Evolutionary conservation across 768 basidiomycete species (phyloP).

Genomic region (Boletus sp.): DNA sequence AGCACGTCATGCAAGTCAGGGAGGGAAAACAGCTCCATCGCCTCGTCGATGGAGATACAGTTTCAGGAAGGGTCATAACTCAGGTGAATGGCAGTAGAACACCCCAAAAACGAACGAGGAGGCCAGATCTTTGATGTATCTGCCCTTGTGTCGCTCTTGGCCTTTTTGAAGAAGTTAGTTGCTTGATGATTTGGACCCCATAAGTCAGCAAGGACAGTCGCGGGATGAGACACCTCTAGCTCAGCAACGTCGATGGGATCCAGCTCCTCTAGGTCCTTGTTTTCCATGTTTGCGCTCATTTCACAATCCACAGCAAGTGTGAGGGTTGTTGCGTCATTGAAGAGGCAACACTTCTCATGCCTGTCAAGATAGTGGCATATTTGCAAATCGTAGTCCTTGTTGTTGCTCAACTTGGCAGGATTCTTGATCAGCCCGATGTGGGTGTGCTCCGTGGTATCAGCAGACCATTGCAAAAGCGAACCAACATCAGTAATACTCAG

Average conservation of each 20-base stretch:
- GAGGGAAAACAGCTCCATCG: background rate
- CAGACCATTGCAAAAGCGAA: too few species aligned
- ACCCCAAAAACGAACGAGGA: background rate
- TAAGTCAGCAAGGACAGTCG: background rate
- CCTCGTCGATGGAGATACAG: background rate
- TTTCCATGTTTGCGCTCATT: too few species aligned
- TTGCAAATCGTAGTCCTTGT: too few species aligned
- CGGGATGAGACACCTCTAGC: background rate
- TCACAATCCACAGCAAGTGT: background rate
- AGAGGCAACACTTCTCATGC: background rate
- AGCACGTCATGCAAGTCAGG: background rate
- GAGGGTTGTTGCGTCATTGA: background rate
- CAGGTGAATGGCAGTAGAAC: background rate
- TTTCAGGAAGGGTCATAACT: background rate
- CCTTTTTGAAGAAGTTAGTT: background rate
- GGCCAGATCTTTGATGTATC: background rate
- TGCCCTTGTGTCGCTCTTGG: background rate
- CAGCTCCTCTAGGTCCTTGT: background rate
- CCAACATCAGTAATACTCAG: too few species aligned
- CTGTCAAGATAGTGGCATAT: background rate
- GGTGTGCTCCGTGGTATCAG: too few species aligned
- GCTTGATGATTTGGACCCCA: background rate
- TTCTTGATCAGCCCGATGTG: too few species aligned
- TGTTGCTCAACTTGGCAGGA: too few species aligned
- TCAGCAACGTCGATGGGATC: background rate